These are phyloP conservation scores for Coemansia sp. DNA, from an alignment of 192 early-diverging fungal genomes.

Conservation along the genomic window DNA sequence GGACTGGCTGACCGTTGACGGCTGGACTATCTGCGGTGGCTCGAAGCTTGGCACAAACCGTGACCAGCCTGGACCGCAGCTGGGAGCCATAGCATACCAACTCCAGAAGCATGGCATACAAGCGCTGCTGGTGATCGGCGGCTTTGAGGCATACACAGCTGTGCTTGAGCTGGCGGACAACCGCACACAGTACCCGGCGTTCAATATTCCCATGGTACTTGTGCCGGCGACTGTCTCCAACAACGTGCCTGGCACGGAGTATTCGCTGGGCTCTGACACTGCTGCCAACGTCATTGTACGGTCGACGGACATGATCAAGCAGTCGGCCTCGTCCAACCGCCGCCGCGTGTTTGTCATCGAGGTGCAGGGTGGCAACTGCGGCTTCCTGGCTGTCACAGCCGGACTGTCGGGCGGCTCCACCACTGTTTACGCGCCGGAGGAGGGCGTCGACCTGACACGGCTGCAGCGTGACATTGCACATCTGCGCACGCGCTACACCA, in stretches of 20 bases:
- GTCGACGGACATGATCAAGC: constrained; percentile 87
- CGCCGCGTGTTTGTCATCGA: constrained; percentile 96
- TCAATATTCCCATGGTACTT: constrained; percentile 90
- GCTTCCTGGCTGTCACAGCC: constrained; percentile 85
- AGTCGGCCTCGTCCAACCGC: constrained; percentile 85
- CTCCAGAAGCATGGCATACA: constrained; percentile 90
- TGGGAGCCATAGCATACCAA: constrained; percentile 88
- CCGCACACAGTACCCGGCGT: constrained; percentile 80
- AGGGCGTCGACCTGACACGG: constrained; percentile 72
- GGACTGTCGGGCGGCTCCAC: constrained; percentile 85
- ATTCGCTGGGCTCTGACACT: constrained; percentile 91
- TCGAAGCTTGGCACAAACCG: constrained; percentile 94
- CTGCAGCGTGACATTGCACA: constrained; percentile 86
- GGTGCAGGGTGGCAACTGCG: constrained; percentile 93
- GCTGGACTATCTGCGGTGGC: constrained; percentile 90
- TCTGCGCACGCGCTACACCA: constrained; percentile 70
- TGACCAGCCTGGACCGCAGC: constrained; percentile 77
- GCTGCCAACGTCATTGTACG: constrained; percentile 91
- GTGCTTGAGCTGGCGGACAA: constrained; percentile 69
- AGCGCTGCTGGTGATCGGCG: constrained; percentile 90
- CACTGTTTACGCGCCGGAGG: constrained; percentile 91
- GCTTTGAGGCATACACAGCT: constrained; percentile 91
- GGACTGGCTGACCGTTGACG: constrained; percentile 80
- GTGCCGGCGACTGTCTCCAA: constrained; percentile 96
- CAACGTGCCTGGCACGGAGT: constrained; percentile 97